Evolutionary conservation across 495 filamentous ascomycete species (phyloP), one percentile per base, ranked within the genome.

Genomic region (Aspergillus wentii): DNA sequence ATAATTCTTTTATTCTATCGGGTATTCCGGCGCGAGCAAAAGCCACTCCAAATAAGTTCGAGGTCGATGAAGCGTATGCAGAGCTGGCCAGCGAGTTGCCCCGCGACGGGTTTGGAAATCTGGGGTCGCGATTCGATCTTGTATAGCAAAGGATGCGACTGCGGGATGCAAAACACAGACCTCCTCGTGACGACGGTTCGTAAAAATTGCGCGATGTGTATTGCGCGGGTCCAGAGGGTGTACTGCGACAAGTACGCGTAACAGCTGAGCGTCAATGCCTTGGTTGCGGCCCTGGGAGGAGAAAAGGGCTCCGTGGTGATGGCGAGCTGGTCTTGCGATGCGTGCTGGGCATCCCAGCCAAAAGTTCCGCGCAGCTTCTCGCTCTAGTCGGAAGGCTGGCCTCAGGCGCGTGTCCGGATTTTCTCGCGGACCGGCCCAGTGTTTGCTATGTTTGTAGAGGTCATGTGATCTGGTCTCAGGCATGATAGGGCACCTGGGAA

Each of bases 341-440:
- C 40, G 44, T 48, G 41, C 34, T 43, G 30, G 15, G 44, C 30
- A 41, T 44, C 36, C 31, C 40, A 48, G 38, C 41, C 46, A 55
- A 51, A 49, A 50, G 48, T 62, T n/a, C 44, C 69, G 68, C 16
- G 52, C 75, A 39, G 41, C 50, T 40, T 15, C 40, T 35, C n/a
- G n/a, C n/a, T n/a, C n/a, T n/a, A n/a, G n/a, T n/a, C n/a, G n/a
- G n/a, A n/a, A n/a, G n/a, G 14, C 25, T 17, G 42, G 49, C 49
- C 50, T 53, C 35, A 53, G 50, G 50, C 45, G 45, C 39, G 42
- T 43, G 5, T 10, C n/a, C 43, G 46, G 51, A 54, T 40, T 47
- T 47, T 44, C 21, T 7, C n/a, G n/a, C n/a, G n/a, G n/a, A n/a
- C n/a, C n/a, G n/a, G n/a, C n/a, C n/a, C n/a, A n/a, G n/a, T n/a